Conservation (phyloP, 129 eudicot genomes). For the Oenanthe sinensis region DNA sequence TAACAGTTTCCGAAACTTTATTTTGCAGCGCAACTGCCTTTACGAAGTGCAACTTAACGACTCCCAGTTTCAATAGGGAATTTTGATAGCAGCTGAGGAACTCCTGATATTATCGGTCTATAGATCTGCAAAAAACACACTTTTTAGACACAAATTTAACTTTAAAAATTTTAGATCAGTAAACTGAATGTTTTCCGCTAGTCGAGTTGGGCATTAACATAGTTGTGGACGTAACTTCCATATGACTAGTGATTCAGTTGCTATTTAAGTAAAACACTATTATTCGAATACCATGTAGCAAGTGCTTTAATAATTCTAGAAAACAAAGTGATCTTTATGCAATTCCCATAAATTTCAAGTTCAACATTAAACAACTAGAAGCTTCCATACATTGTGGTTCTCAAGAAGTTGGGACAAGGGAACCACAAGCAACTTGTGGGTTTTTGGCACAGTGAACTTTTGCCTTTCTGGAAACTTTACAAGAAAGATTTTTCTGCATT, state of each 20-base stretch:
- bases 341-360: background rate
- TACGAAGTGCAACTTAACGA: constrained; percentile 14
- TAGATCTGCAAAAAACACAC: constrained; percentile 42
- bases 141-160: constrained; percentile 6
- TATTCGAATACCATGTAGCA: background rate
- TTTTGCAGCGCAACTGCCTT: background rate
- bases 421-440: constrained; percentile 61
- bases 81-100: constrained; percentile 76
- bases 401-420: constrained; percentile 71
- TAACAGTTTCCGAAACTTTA: background rate
- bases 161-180: background rate
- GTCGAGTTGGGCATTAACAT: background rate
- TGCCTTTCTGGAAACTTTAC: constrained; percentile 61
- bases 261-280: background rate
- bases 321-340: background rate
- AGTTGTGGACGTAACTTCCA: background rate
- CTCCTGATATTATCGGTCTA: constrained; percentile 66
- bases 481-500: constrained; percentile 71
- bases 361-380: background rate
- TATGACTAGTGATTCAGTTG: background rate
- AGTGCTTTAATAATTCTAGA: background rate
- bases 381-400: constrained; percentile 48
- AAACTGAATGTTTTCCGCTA: background rate
- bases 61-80: constrained; percentile 50
- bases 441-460: constrained; percentile 57